Evolutionary conservation across 164 flowering plant genomes (phyloP), one percentile per base, ranked within the genome.

Genomic region (Chimonanthus salicifolius): DNA sequence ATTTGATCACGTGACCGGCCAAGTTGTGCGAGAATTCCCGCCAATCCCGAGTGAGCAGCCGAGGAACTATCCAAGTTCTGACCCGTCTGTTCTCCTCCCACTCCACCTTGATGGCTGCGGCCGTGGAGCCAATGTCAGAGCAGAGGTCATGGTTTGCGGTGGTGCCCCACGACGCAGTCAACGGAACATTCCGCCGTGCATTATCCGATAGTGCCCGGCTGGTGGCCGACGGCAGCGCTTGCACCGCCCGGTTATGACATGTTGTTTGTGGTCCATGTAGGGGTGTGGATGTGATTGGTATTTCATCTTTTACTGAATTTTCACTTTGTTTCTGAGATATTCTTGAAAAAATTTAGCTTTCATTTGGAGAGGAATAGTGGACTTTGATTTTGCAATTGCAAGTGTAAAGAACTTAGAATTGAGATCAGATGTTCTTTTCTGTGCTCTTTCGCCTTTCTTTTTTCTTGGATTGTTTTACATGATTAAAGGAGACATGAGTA

Each of bases 121-220:
- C n/a, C 1, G 60, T 33, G 33, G 81, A 79, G 33, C 33, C 33
- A 33, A 0, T 33, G 33, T 33, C 33, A 33, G 2, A 70, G 87
- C 83, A 6, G 89, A 88, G 64, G 87, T 86, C 5, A 47, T 88
- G 74, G 78, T 88, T 6, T 88, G 88, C 48, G 89, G 91, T 10
- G 91, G 89, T 2, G 88, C 88, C 0, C 89, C 91, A 0, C 71
- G 71, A 69, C 11, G 87, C 85, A 0, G 5, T 1, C 4, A 20
- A 46, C 3, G 76, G 77, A 6, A 62, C 7, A 0, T 88, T 82
- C 51, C 16, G 71, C 11, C 46, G 8, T 1, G 91, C 88, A 0
- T 68, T 85, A 2, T 44, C 68, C 58, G 80, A 87, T 6, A 86
- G 91, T 58, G 91, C 79, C 6, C 71, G 89, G 50, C 81, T 88